Conservation (phyloP, 805 yeast species). For the Yueomyces sp. region DNA sequence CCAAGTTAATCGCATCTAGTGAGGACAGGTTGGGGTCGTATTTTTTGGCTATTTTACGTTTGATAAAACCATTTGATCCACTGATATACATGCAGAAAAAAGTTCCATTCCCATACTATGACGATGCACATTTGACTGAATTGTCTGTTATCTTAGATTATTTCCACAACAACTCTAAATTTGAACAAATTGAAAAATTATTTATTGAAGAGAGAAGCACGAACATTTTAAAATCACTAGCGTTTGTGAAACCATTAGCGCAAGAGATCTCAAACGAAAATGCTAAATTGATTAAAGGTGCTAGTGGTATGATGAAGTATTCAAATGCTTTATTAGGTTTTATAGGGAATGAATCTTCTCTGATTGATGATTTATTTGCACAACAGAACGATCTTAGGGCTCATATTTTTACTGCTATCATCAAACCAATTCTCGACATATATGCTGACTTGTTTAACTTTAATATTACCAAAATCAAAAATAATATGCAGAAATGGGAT, state of each 20-base stretch:
- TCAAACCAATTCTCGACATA: slow-evolving; percentile 25
- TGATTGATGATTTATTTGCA: slow-evolving; percentile 31
- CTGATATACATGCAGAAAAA: slow-evolving; percentile 27
- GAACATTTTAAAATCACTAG: slow-evolving; percentile 31
- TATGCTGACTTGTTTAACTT: slow-evolving; percentile 27
- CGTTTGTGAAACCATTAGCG: slow-evolving; percentile 33
- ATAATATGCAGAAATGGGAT: slow-evolving; percentile 34
- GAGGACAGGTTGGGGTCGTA: slow-evolving; percentile 40
- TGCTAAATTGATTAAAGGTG: slow-evolving; percentile 45
- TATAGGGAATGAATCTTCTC: slow-evolving; percentile 36
- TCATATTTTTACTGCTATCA: slow-evolving; percentile 22
- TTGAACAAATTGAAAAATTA: slow-evolving; percentile 22
- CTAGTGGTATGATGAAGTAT: slow-evolving; percentile 42
- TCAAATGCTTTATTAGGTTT: slow-evolving; percentile 37
- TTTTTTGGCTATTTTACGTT: slow-evolving; percentile 33
- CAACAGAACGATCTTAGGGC: slow-evolving; percentile 21
- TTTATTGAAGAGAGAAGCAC: slow-evolving; percentile 31
- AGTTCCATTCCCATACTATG: slow-evolving; percentile 29
- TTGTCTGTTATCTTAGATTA: slow-evolving; percentile 32
- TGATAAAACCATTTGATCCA: slow-evolving; percentile 33
- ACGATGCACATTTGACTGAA: slow-evolving; percentile 25
- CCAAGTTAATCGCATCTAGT: slow-evolving; percentile 40
- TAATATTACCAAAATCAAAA: slow-evolving; percentile 29
- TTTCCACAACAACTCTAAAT: slow-evolving; percentile 26
- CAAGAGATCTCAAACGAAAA: slow-evolving; percentile 25